A percentile compares a stretch with the other conserved stretches of the same genome.
Evolutionary conservation across 1,284 basidiomycete species (phyloP).

Genomic region (Pisolithus thermaeus): DNA sequence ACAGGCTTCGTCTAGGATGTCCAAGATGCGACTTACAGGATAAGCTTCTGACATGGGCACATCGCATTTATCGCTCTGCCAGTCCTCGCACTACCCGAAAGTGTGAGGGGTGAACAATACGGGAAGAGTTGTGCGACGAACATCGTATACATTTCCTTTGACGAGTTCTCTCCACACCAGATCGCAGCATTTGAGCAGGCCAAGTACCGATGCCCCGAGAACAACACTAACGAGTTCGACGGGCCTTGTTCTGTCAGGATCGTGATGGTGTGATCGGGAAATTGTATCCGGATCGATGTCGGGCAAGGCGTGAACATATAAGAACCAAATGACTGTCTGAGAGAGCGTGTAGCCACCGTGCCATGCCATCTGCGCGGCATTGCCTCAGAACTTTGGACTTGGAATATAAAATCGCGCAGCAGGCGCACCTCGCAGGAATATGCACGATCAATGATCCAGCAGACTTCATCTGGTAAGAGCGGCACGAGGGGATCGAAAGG

Average conservation of each 20-base stretch:
- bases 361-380: conserved; percentile 69
- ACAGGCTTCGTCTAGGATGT: conserved; percentile 54
- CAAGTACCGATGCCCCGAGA: conserved; percentile 65
- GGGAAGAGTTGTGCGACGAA: conserved; percentile 34
- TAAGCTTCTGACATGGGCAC: conserved; percentile 70
- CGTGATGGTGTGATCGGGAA: conserved; percentile 22
- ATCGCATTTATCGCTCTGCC: conserved; percentile 83
- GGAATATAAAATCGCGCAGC: conserved; percentile 6
- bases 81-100: conserved; percentile 69
- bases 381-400: conserved; percentile 17
- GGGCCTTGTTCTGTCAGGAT: conserved; percentile 35
- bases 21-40: conserved; percentile 53
- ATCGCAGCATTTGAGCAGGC: conserved; percentile 79
- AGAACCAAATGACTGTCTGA: conserved; percentile 80
- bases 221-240: conserved; percentile 62
- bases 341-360: conserved; percentile 79
- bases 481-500: conserved; percentile 62
- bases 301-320: conserved; percentile 68
- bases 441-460: conserved; percentile 82
- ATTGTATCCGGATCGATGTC: conserved; percentile 56
- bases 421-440: conserved; percentile 72
- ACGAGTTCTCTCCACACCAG: conserved; percentile 76
- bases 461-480: conserved; percentile 70
- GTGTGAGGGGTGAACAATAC: conserved; percentile 8
- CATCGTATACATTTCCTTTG: conserved; percentile 71